Evolutionary conservation across 2,329 filamentous ascomycete species (phyloP), one percentile per base, ranked within the genome.

Genomic region (Zymoseptoria pseudotritici): DNA sequence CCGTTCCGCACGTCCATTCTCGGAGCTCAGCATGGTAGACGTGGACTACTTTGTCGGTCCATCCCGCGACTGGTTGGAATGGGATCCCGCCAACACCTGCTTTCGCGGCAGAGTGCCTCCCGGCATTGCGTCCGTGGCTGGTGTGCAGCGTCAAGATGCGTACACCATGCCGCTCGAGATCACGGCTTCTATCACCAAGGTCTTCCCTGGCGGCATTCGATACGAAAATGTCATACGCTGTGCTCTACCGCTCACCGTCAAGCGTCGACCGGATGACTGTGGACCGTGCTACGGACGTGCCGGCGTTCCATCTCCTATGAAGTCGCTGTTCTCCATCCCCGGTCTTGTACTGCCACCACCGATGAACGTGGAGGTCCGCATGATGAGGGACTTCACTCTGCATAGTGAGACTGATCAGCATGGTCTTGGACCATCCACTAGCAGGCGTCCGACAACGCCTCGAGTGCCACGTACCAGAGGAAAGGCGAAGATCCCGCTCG

Each of bases 151-250:
- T 2, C 54, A 65, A 10, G 67, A 69, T 53, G 54, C 58, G 7
- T 70, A 66, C 58, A 68, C 67, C 2, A 63, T 69, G 57, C 60
- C 62, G 17, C 54, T 70, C 26, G 61, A 68, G 46, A 19, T 70
- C 21, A 62, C 54, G 9, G 64, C 63, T 4, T 53, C 58, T 6
- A 26, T 67, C 19, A 64, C 58, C 4, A 62, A 63, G 50, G 24
- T 50, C 9, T 69, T 67, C 42, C 54, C 60, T 42, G 64, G 60
- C 20, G 58, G 56, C 10, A 61, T 68, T 22, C 58, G 51, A 20
- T 63, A 65, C 42, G 66, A 70, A 53, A 61, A 58, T 20, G 58
- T 61, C 10, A 60, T 70, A n/a, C 63, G 67, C 4, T 61, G 60
- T 52, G 61, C 57, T 3, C 20, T 69, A 21, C 68, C 68, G 4